Evolutionary conservation across 2,329 filamentous ascomycete genomes (phyloP), one percentile per base, ranked within the genome.

Genomic region (Exophiala phaeomuriformis): DNA sequence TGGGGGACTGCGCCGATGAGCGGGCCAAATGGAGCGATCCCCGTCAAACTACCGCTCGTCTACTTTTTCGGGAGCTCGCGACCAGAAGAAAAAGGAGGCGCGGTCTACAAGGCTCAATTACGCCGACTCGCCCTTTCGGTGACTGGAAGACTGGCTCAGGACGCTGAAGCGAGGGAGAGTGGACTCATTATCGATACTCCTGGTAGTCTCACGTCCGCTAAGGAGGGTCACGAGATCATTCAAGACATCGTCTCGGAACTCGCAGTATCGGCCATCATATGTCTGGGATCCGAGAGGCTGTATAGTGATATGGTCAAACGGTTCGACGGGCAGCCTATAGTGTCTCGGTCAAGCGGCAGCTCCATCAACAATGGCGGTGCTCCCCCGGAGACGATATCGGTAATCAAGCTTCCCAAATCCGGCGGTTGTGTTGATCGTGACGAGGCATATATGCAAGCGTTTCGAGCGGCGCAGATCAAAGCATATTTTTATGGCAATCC

Each of bases 1-100:
- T 96, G 90, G 84, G 93, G 93, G 6, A 88, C 81, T 61, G 90
- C 88, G 63, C 90, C 91, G 0, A 95, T 90, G 64, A 94, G 87
- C 61, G 93, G 91, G 0, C 90, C 93, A 0, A 62, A 62, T 37
- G 93, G 86, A 62, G 81, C 84, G 0, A 83, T 95, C 12, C 90
- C 91, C 0, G 88, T 95, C 49, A 97, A 96, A 74, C 77, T 95
- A 63, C 93, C 93, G 3, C 73, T 98, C 50, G 89, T 91, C 30
- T 95, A 95, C 67, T 88, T 90, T 69, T 95, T 88, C 68, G 91
- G 93, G 10, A 55, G 53, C 33, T 53, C 51, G 19, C 75, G 86
- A 58, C 77, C 81, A 49, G 60, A 72, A 0, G 84, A 89, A 62
- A 86, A 89, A 47, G 86, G 89, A 56, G 76, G 80, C 0, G 78